These are phyloP conservation scores for Aspergillus taichungensis DNA, from an alignment of 495 filamentous ascomycete genomes.

Conservation along the genomic window DNA sequence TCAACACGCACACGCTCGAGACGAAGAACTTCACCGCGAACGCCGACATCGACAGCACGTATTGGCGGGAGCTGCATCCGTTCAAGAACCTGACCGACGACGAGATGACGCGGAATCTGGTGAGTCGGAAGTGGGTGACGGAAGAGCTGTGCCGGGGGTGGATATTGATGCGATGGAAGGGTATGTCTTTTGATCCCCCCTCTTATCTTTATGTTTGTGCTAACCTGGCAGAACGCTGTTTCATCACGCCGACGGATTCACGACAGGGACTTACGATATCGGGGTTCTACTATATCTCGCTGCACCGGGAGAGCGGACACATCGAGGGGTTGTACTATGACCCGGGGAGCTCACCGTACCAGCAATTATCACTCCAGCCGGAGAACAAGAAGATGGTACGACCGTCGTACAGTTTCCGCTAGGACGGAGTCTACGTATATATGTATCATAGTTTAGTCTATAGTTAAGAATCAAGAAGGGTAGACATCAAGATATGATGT, in stretches of 20 bases:
- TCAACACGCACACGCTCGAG: conserved; percentile 56
- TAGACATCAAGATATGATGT: too few species aligned
- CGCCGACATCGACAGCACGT: conserved; percentile 52
- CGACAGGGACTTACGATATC: conserved; percentile 59
- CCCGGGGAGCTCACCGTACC: conserved; percentile 61
- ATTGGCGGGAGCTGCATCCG: conserved; percentile 64
- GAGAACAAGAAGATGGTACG: conserved; percentile 34
- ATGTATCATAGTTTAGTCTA: too few species aligned
- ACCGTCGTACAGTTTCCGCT: conserved; percentile 36
- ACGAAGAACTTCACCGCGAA: conserved; percentile 59
- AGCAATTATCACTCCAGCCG: conserved; percentile 53
- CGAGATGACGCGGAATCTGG: conserved; percentile 47
- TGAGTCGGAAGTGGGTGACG: conserved; percentile 49
- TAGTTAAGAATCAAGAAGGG: too few species aligned
- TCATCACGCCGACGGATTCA: conserved; percentile 53
- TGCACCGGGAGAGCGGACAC: conserved; percentile 50
- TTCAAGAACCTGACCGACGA: conserved; percentile 51
- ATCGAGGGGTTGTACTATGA: conserved; percentile 70
- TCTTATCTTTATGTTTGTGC: neutral
- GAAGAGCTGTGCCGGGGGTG: conserved; percentile 47
- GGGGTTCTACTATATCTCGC: conserved; percentile 67
- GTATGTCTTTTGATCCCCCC: conserved; percentile 23
- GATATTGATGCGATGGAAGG: conserved; percentile 76
- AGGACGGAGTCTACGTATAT: neutral
- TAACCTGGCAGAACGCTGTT: conserved; percentile 51